A percentile compares a stretch with the other conserved stretches of the same genome.
phyloP scores from a whole-genome alignment of 2,329 filamentous ascomycete genomes.

The Penicillium sp. region DNA sequence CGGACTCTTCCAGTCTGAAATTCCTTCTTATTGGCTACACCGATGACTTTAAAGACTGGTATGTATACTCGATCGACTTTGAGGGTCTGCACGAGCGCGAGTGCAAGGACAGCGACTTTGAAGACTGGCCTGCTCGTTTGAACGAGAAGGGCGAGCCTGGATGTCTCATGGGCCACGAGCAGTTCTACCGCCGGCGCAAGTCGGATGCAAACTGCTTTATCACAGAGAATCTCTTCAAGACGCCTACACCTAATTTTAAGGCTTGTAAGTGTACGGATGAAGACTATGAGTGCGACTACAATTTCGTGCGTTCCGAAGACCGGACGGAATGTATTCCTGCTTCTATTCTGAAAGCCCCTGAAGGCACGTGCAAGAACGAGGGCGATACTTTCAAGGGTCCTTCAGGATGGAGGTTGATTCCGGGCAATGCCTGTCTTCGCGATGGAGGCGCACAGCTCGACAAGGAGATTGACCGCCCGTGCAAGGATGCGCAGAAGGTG shows the following conservation, averaged over 20 bases:
- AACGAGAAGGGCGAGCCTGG: constrained; percentile 75
- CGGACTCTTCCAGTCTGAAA: constrained; percentile 88
- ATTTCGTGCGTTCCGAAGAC: constrained; percentile 68
- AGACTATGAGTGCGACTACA: constrained; percentile 97
- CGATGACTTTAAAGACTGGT: constrained; percentile 49
- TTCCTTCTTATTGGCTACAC: constrained; percentile 71
- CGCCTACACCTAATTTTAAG: constrained; percentile 65
- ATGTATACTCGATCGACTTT: constrained; percentile 78
- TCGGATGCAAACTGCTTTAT: constrained; percentile 86
- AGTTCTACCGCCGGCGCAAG: constrained; percentile 80
- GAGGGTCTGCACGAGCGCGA: constrained; percentile 72
- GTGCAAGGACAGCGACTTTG: constrained; percentile 69
- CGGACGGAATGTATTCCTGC: constrained; percentile 64
- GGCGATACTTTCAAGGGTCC: constrained; percentile 75
- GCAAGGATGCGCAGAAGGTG: constrained; percentile 58
- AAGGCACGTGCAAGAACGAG: constrained; percentile 68
- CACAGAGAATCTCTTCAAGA: constrained; percentile 71
- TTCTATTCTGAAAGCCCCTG: constrained; percentile 61
- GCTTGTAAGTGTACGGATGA: constrained; percentile 74
- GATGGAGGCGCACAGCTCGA: constrained; percentile 63
- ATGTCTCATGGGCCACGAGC: constrained; percentile 94
- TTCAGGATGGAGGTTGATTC: constrained; percentile 89
- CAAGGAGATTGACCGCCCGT: constrained; percentile 69
- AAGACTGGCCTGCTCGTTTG: constrained; percentile 80
- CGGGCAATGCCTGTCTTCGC: constrained; percentile 69